These are phyloP conservation scores for Candida wancherniae DNA, from an alignment of 805 yeast species.

Conservation along the genomic window DNA sequence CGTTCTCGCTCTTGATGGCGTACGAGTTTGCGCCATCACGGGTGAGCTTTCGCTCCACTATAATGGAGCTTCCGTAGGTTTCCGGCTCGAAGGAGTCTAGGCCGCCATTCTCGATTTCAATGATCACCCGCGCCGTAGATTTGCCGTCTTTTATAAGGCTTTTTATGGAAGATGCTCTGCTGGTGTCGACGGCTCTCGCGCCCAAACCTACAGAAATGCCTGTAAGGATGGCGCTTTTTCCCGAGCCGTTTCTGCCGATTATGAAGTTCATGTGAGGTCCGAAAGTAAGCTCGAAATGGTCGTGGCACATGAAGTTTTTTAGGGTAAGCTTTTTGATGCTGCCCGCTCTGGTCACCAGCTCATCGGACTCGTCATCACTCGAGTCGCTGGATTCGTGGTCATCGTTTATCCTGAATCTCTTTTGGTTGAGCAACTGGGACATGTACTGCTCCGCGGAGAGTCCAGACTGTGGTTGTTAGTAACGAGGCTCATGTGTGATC, in stretches of 20 bases:
- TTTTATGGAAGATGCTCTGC: conserved; percentile 70
- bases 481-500: not conserved
- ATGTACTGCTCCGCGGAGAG: conserved; percentile 18
- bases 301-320: conserved; percentile 87
- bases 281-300: conserved; percentile 64
- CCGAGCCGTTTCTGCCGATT: conserved; percentile 87
- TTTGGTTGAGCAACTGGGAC: conserved; percentile 17
- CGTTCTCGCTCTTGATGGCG: conserved; percentile 47
- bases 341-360: conserved; percentile 46
- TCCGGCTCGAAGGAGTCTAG: conserved; percentile 60
- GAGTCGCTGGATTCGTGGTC: conserved; percentile 15
- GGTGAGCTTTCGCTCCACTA: conserved; percentile 62
- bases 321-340: conserved; percentile 59
- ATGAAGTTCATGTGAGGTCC: conserved; percentile 83
- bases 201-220: conserved; percentile 87
- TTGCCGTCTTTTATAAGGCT: conserved; percentile 75
- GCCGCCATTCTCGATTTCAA: conserved; percentile 62
- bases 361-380: conserved; percentile 16
- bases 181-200: conserved; percentile 81
- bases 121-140: conserved; percentile 58
- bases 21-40: conserved; percentile 52
- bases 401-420: conserved; percentile 8
- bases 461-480: conserved; percentile 12
- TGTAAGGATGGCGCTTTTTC: conserved; percentile 83
- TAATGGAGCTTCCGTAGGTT: conserved; percentile 63